Percentiles rank a stretch among this genome's conserved stretches.
Evolutionary conservation across 352 stramenopile species (phyloP).

Genomic region (Pythium chondricola): DNA sequence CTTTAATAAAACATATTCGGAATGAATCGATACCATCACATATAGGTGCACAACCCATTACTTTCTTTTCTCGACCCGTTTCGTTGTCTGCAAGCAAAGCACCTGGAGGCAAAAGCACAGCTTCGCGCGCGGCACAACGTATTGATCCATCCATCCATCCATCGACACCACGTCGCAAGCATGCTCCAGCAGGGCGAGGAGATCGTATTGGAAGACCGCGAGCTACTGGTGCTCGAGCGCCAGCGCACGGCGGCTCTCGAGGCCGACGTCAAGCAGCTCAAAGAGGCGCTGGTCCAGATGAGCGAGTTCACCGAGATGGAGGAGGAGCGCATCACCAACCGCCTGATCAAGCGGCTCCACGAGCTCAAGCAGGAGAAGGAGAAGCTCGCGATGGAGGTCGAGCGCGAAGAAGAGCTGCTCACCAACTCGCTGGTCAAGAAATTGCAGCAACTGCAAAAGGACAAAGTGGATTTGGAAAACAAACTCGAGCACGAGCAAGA

Average conservation of each 20-base stretch:
- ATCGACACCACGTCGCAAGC: too few relatives aligned
- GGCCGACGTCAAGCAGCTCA: conserved; percentile 56
- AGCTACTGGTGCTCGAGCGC: conserved; percentile 65
- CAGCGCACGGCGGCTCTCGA: conserved; percentile 70
- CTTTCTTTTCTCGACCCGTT: too few relatives aligned
- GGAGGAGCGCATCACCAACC: conserved; percentile 82
- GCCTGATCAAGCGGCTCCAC: conserved; percentile 71
- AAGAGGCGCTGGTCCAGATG: conserved; percentile 66
- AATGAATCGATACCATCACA: too few relatives aligned
- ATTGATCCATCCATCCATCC: too few relatives aligned
- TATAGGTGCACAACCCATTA: too few relatives aligned
- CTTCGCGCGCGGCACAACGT: too few relatives aligned
- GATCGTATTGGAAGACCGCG: conserved; percentile 47
- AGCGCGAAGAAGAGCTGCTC: conserved; percentile 87
- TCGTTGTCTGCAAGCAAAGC: too few relatives aligned
- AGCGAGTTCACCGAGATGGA: conserved; percentile 81
- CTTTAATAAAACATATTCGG: too few relatives aligned
- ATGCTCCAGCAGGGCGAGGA: too few relatives aligned
- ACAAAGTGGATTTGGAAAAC: conserved; percentile 91
- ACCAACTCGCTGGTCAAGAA: conserved; percentile 89
- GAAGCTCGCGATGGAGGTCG: conserved; percentile 81
- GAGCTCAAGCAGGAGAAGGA: conserved; percentile 87
- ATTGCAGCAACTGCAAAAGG: conserved; percentile 76
- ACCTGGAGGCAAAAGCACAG: too few relatives aligned
- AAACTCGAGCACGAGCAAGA: conserved; percentile 90